Conservation (phyloP, 345 rosid genomes). For the Leavenworthia alabamica region DNA sequence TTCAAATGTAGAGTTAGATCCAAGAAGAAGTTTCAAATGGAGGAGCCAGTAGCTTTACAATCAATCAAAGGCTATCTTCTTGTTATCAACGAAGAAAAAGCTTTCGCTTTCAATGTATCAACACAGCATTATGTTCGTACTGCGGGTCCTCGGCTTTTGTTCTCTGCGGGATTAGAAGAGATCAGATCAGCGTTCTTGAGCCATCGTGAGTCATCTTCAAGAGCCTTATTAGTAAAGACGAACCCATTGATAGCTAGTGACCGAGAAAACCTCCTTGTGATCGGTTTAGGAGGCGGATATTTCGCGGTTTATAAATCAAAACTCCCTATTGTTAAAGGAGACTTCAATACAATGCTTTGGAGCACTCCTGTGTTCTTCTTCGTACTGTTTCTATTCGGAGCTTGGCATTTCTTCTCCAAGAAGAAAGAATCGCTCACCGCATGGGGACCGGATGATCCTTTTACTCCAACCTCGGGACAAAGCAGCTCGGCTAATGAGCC, state of each 20-base stretch:
- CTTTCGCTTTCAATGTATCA: constrained; percentile 70
- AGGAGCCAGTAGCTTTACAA: constrained; percentile 68
- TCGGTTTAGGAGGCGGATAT: constrained; percentile 72
- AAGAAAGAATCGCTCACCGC: constrained; percentile 86
- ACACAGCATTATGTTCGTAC: constrained; percentile 68
- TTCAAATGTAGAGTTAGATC: constrained; percentile 95
- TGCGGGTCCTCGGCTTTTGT: constrained; percentile 58
- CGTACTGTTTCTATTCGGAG: constrained; percentile 71
- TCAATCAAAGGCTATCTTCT: constrained; percentile 83
- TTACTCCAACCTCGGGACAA: constrained; percentile 45
- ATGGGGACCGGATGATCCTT: constrained; percentile 91
- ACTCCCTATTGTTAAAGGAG: constrained; percentile 57
- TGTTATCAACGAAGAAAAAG: constrained; percentile 48
- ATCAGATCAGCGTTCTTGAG: constrained; percentile 66
- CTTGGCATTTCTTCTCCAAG: constrained; percentile 95
- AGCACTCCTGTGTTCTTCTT: constrained; percentile 82
- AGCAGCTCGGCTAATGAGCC: constrained; percentile 50
- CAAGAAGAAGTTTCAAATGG: constrained; percentile 59
- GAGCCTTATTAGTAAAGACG: constrained; percentile 15
- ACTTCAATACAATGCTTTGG: constrained; percentile 69
- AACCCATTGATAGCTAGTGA: constrained; percentile 72
- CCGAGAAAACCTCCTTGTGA: constrained; percentile 67
- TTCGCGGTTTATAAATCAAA: constrained; percentile 74
- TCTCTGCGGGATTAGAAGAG: constrained; percentile 74
- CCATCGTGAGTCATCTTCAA: constrained; percentile 24